A percentile compares a stretch with the other conserved stretches of the same genome.
Evolutionary conservation across 345 rosid species (phyloP).

Genomic region (Brassica incana): DNA sequence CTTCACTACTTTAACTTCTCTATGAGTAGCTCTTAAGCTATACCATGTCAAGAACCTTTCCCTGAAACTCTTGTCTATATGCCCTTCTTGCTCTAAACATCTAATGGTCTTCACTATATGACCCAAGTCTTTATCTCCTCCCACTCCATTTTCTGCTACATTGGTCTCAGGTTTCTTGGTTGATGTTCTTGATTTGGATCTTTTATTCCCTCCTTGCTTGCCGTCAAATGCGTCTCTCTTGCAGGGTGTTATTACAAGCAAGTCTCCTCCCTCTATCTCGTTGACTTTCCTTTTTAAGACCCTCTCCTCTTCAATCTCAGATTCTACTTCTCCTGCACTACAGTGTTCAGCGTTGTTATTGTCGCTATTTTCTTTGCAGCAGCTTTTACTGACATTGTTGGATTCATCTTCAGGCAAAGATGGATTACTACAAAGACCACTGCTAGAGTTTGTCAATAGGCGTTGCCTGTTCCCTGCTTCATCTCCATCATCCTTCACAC

Average conservation of each 20-base stretch:
- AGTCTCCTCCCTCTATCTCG: conserved; percentile 51
- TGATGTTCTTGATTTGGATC: conserved; percentile 47
- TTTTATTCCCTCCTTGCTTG: conserved; percentile 47
- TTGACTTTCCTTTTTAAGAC: conserved; percentile 44
- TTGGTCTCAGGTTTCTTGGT: conserved; percentile 50
- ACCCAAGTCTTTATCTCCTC: conserved; percentile 70
- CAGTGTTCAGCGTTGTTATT: conserved; percentile 29
- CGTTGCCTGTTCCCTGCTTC: conserved; percentile 55
- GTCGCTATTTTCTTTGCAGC: conserved; percentile 38
- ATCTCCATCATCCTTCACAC: conserved; percentile 40
- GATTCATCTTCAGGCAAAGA: conserved; percentile 88
- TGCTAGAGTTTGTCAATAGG: conserved; percentile 70
- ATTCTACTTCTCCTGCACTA: conserved; percentile 31
- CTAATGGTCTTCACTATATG: conserved; percentile 76
- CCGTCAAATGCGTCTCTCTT: conserved; percentile 54
- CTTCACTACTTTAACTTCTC: conserved; percentile 82
- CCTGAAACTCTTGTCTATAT: conserved; percentile 86
- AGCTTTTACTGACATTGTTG: conserved; percentile 46
- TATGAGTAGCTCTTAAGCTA: conserved; percentile 76
- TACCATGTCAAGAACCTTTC: conserved; percentile 97
- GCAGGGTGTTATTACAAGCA: conserved; percentile 82
- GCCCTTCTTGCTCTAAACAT: conserved; percentile 79
- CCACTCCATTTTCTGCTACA: conserved; percentile 41
- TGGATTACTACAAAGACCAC: conserved; percentile 71
- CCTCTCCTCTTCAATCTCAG: conserved; percentile 28